A percentile compares a stretch with the other conserved stretches of the same genome.
Conservation (phyloP, 306 rosid species). For the Pyrus communis region DNA sequence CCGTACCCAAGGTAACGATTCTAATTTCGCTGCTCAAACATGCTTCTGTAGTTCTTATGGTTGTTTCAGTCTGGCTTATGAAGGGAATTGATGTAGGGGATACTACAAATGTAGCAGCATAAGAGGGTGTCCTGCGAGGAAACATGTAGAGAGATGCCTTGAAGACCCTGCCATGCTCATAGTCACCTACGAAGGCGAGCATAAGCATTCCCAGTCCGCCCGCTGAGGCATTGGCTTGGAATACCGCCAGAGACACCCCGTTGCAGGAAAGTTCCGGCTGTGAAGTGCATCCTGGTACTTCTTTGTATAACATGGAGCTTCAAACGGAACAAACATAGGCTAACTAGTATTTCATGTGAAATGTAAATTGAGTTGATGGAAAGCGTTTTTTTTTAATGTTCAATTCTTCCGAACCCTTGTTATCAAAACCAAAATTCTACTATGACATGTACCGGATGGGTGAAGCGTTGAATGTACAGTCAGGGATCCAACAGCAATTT, state of each 20-base stretch:
- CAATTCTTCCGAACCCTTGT: background rate
- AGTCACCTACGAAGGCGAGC: slow-evolving; percentile 93
- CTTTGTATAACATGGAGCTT: too few species aligned
- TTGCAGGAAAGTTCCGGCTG: background rate
- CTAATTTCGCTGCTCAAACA: background rate
- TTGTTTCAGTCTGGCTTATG: background rate
- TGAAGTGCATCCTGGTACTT: background rate
- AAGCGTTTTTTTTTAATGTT: background rate
- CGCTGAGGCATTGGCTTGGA: slow-evolving; percentile 11
- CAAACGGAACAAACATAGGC: background rate
- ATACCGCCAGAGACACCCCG: background rate
- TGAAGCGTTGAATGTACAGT: too few species aligned
- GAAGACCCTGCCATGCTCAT: slow-evolving; percentile 87
- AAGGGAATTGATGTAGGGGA: slow-evolving; percentile 48
- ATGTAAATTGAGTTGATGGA: background rate
- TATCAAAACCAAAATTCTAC: background rate
- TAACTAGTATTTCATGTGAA: background rate
- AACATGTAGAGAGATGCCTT: slow-evolving; percentile 84
- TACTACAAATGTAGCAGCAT: slow-evolving; percentile 98
- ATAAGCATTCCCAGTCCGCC: slow-evolving; percentile 41
- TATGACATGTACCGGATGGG: background rate
- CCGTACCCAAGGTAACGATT: slow-evolving; percentile 77
- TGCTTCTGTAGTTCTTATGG: background rate
- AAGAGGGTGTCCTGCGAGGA: slow-evolving; percentile 98
- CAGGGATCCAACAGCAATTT: too few species aligned